These are phyloP conservation scores for Phytophthora capsici DNA, from an alignment of 352 stramenopile genomes.

Conservation along the genomic window DNA sequence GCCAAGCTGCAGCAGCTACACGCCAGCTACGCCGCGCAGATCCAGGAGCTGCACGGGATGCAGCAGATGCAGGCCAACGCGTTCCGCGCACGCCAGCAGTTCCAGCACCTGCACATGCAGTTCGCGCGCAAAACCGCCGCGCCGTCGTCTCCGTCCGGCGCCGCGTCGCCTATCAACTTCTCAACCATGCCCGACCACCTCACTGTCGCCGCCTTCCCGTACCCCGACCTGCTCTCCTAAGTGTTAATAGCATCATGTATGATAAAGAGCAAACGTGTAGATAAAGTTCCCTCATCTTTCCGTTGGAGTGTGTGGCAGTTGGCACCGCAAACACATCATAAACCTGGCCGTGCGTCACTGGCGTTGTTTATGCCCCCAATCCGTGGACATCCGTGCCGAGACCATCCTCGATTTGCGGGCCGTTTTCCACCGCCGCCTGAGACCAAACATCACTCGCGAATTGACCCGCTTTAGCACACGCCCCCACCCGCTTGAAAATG, in stretches of 20 bases:
- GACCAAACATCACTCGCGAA: conserved; percentile 13
- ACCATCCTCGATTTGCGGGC: conserved; percentile 9
- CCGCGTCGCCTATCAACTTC: conserved; percentile 23
- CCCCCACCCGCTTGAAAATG: conserved; percentile 1
- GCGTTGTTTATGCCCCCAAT: background rate
- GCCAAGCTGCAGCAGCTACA: conserved; percentile 58
- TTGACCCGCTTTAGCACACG: background rate
- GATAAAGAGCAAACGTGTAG: too few species aligned
- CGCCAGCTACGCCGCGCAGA: conserved; percentile 45
- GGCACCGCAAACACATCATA: background rate
- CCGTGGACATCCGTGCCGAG: conserved; percentile 16
- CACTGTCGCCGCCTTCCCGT: conserved; percentile 21
- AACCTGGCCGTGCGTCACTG: conserved; percentile 6
- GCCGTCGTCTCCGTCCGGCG: conserved; percentile 9
- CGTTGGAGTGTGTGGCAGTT: too few species aligned
- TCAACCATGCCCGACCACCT: conserved; percentile 29
- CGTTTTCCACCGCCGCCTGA: background rate
- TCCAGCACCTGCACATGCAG: conserved; percentile 43
- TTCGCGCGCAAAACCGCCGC: conserved; percentile 15
- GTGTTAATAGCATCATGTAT: conserved; percentile 16
- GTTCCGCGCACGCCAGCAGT: conserved; percentile 50
- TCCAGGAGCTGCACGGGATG: conserved; percentile 49
- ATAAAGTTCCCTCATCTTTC: background rate
- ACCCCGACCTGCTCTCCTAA: conserved; percentile 36
- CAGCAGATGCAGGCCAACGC: conserved; percentile 63